Evolutionary conservation across 257 asterid genomes (phyloP).

Genomic region (Prunella vulgaris): DNA sequence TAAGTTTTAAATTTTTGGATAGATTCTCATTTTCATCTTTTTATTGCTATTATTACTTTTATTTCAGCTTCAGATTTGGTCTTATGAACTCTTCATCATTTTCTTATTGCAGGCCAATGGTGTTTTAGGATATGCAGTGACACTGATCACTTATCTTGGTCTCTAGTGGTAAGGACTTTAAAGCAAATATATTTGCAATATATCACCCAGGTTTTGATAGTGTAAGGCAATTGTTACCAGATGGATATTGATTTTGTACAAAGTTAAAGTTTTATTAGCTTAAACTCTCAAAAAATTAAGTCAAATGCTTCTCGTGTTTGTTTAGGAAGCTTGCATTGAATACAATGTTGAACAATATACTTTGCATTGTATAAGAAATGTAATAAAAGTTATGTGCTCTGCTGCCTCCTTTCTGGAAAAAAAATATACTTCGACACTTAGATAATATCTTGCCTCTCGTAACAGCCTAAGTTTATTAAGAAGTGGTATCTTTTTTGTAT

Average conservation of each 20-base stretch:
- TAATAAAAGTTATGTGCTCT: not conserved
- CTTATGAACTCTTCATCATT: no score
- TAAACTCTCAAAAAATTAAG: not conserved
- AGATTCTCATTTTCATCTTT: no score
- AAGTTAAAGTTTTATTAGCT: slow-evolving; percentile 10
- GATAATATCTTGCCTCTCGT: not conserved
- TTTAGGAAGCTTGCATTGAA: slow-evolving; percentile 12
- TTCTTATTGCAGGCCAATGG: no score
- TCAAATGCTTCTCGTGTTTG: slow-evolving; percentile 18
- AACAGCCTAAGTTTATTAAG: not conserved
- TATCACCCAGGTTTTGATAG: slow-evolving; percentile 91
- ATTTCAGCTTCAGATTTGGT: no score
- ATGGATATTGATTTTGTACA: slow-evolving; percentile 2
- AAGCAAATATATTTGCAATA: no score
- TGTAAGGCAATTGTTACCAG: slow-evolving; percentile 46
- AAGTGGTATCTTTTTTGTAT: not conserved
- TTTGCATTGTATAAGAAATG: slow-evolving; percentile 1
- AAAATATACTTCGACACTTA: not conserved
- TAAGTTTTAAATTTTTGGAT: no score
- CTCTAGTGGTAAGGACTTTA: no score
- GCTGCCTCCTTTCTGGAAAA: not conserved
- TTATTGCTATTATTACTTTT: no score
- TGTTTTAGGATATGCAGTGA: no score
- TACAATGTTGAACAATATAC: not conserved
- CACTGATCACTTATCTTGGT: no score